Percentiles rank a stretch among this genome's conserved stretches.
These are phyloP conservation scores for Nakataea oryzae DNA, from an alignment of 2,329 filamentous ascomycete genomes.

Conservation along the genomic window DNA sequence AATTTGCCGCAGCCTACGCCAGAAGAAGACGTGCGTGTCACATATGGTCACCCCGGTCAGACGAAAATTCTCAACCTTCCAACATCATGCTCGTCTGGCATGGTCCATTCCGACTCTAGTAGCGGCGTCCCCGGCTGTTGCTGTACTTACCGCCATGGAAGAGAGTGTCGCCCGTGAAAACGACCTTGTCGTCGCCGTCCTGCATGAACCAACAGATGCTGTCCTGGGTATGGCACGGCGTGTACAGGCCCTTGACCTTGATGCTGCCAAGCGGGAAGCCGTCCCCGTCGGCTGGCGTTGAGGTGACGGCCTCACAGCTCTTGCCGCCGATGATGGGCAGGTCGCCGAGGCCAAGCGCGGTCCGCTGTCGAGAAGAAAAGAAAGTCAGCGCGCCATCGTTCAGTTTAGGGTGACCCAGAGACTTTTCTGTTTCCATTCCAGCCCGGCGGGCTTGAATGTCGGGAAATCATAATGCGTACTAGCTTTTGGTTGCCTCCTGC, in stretches of 20 bases:
- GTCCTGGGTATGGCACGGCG: conserved; percentile 95
- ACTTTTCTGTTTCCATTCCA: too few relatives aligned
- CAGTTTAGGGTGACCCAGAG: not conserved
- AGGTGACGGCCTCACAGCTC: conserved; percentile 65
- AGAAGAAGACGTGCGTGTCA: not conserved
- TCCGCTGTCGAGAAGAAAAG: conserved; percentile 13
- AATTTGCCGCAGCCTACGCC: conserved; percentile 76
- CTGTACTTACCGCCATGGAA: conserved; percentile 68
- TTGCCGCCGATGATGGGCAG: conserved; percentile 80
- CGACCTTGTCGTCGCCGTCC: conserved; percentile 62
- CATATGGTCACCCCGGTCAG: too few relatives aligned
- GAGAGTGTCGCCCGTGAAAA: conserved; percentile 93
- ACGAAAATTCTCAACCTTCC: too few relatives aligned
- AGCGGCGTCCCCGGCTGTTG: too few relatives aligned
- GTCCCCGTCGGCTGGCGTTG: conserved; percentile 64
- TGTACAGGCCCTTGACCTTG: conserved; percentile 78
- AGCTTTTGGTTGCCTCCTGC: conserved; percentile 83
- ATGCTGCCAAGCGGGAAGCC: conserved; percentile 78
- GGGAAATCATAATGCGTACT: conserved; percentile 28
- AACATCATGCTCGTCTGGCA: too few relatives aligned
- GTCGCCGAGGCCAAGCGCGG: conserved; percentile 41
- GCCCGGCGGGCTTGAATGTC: too few relatives aligned
- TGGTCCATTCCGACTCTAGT: too few relatives aligned
- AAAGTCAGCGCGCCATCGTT: not conserved
- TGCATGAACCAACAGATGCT: conserved; percentile 93